Evolutionary conservation across 805 yeast genomes (phyloP), one percentile per base, ranked within the genome.

Genomic region (Candida bentonensis): DNA sequence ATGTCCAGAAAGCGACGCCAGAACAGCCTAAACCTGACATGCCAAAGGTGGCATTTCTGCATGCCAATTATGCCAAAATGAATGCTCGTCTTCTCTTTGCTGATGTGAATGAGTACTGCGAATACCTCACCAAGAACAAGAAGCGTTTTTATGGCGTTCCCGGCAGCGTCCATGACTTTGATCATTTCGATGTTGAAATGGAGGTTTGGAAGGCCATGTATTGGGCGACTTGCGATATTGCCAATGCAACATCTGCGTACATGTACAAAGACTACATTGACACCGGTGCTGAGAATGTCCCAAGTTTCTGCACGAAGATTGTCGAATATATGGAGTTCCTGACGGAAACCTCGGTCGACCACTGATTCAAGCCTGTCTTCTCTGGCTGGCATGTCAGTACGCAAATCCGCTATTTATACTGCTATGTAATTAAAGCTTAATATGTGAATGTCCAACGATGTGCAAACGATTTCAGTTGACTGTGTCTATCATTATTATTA

Each of bases 131-230:
- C 36, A 30, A 30, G n/a, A 5, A 9, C 17, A 30, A 30, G 36
- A 11, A 30, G 5, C 36, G 36, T 5, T 30, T 30, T 30, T 30
- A 30, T 36, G 2, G 48, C 51, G 4, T 42, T 44, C 40, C 30
- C 26, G 28, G 46, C 49, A 25, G 82, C 86, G 3, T 64, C 60
- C 15, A 79, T 74, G 46, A 73, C 65, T 47, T 69, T 74, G 53
- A 88, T 72, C 55, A 80, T 72, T 39, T 67, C 64, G 3, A 82
- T 15, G n/a, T 30, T 30, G 36, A 30, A 15, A 30, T 30, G 36
- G 36, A 30, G 5, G 36, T 30, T 9, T 30, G 36, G 36, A 30
- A 15, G 17, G 7, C 36, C 17, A 9, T 30, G 7, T 30, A 30
- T 15, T 30, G 36, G 36, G 36, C 36, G 7, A 30, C 36, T 4